phyloP scores from a whole-genome alignment of 352 stramenopile species.

The Thalassiosira sp. region DNA sequence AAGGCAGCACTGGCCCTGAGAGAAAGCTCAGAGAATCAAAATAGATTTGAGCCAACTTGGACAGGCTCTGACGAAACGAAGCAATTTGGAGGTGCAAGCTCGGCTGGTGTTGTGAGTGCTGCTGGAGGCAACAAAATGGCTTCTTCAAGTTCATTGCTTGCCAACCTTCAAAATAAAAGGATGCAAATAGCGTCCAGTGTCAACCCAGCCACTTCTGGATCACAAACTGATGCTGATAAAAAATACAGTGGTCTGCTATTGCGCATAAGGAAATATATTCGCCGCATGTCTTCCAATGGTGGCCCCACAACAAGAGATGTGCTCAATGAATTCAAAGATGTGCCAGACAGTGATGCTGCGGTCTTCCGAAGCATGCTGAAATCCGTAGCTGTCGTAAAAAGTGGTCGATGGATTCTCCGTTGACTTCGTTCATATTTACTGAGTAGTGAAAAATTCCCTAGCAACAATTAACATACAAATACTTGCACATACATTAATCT shows the following conservation, averaged over 20 bases:
- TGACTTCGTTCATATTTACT: too few relatives aligned
- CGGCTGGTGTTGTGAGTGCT: not conserved
- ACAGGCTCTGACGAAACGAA: constrained; percentile 61
- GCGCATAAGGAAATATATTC: constrained; percentile 86
- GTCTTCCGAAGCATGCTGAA: constrained; percentile 78
- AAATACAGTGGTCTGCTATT: constrained; percentile 68
- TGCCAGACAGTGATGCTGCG: constrained; percentile 82
- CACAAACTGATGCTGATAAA: constrained; percentile 61
- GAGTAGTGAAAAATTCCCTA: not conserved
- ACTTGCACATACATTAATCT: too few relatives aligned
- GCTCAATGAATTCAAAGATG: constrained; percentile 86
- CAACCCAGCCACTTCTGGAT: constrained; percentile 15
- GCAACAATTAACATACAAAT: too few relatives aligned
- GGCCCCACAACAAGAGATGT: constrained; percentile 89
- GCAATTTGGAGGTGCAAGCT: constrained; percentile 26
- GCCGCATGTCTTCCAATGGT: constrained; percentile 20
- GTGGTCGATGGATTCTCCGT: constrained; percentile 64
- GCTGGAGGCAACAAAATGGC: constrained; percentile 11
- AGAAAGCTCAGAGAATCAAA: constrained; percentile 70
- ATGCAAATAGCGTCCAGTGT: constrained; percentile 44
- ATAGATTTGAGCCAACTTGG: constrained; percentile 63
- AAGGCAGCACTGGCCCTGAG: constrained; percentile 86
- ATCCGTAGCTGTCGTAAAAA: constrained; percentile 61
- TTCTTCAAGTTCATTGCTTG: constrained; percentile 55
- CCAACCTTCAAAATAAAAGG: constrained; percentile 59